phyloP scores from a whole-genome alignment of 1,284 basidiomycete genomes.

The Exsudoporus floridanus region DNA sequence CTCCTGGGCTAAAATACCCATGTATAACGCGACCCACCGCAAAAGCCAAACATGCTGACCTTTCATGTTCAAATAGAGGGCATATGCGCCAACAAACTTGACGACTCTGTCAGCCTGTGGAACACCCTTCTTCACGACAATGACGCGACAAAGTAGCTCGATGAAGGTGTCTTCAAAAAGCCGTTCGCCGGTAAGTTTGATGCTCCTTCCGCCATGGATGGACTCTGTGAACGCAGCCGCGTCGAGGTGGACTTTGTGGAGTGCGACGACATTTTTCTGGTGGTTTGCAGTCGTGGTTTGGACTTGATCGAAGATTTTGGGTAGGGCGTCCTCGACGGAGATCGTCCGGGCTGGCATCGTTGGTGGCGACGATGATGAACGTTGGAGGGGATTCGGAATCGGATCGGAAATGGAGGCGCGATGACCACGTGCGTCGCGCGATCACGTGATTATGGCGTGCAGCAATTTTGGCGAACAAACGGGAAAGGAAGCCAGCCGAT shows the following conservation, averaged over 20 bases:
- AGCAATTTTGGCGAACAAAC: too few species aligned
- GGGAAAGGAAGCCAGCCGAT: too few species aligned
- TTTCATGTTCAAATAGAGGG: slow-evolving; percentile 77
- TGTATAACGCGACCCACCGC: background rate
- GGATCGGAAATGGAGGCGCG: background rate
- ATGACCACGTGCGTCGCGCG: slow-evolving; percentile 16
- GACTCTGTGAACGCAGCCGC: slow-evolving; percentile 59
- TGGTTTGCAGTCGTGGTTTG: slow-evolving; percentile 85
- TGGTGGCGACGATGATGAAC: background rate
- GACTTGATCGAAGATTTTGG: slow-evolving; percentile 75
- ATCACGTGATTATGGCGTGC: slow-evolving; percentile 5
- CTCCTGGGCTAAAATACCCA: slow-evolving; percentile 32
- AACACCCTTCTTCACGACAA: slow-evolving; percentile 85
- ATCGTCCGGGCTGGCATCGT: slow-evolving; percentile 17
- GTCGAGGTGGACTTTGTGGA: slow-evolving; percentile 80
- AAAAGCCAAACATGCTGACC: slow-evolving; percentile 44
- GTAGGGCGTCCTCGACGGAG: slow-evolving; percentile 18
- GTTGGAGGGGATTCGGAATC: background rate
- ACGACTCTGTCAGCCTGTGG: slow-evolving; percentile 77
- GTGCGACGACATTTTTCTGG: slow-evolving; percentile 86
- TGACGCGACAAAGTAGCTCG: slow-evolving; percentile 66
- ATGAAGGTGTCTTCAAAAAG: slow-evolving; percentile 78
- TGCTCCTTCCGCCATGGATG: slow-evolving; percentile 48
- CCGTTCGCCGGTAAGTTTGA: slow-evolving; percentile 76
- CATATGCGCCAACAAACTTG: slow-evolving; percentile 84